Evolutionary conservation across 129 eudicot species (phyloP), one percentile per base, ranked within the genome.

Genomic region (Artemisia annua): DNA sequence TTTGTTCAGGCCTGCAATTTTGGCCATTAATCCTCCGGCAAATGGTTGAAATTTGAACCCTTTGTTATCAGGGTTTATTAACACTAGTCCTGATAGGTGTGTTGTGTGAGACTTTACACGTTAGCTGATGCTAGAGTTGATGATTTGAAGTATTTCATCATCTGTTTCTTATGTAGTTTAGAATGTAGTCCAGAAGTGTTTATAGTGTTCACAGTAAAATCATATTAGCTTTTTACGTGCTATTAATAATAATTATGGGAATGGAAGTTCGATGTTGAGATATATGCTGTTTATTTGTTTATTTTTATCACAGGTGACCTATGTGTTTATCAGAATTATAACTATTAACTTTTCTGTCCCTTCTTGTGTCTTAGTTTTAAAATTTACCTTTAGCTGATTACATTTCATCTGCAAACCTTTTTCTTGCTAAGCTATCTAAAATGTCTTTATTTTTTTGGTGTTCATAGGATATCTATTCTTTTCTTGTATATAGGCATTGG

Each of bases 1-100:
- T 85, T 80, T 61, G 83, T 88, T 28, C 90, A 80, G 48, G 78
- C 84, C 46, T 88, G 95, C 86, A 88, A 88, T 72, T 88, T 88
- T 57, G 88, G 86, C 72, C 80, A 82, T 46, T 85, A 66, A 71
- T 59, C 35, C 61, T 55, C 17, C 2, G 19, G 26, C 26, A 17
- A 55, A 17, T 39, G 61, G 24, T 55, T 3, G 9, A 55, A 16
- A 26, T n/a, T 55, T 3, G 60, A 55, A 16, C 22, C 18, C 60
- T 11, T 55, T 17, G 60, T 55, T 1, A 17, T 55, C 24, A 39
- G 46, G 46, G 46, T 39, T 39, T 7, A 39, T 39, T 35, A 55
- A 55, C n/a, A 55, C 20, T 55, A 17, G 60, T 55, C 24, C 18
- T 16, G 9, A 20, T 9, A n/a, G 61, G 26, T 55, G 22, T 7